Base-by-base conservation (phyloP, 345 rosid species). In the Bruguiera parviflora region DNA sequence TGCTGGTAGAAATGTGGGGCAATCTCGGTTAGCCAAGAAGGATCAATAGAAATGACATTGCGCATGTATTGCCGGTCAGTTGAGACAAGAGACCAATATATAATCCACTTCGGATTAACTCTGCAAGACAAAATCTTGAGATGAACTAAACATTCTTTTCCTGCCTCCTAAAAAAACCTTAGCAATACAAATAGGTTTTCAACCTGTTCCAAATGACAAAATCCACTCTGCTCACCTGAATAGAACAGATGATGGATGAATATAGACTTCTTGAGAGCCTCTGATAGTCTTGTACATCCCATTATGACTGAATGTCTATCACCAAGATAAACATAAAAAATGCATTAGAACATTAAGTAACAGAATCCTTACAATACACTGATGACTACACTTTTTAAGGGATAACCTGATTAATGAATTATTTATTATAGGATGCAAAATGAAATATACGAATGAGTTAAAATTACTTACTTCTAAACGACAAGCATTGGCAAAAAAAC, bases 401-500 rank as follows among this genome's bases (percentile, higher is more conserved):
- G 20, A 11, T 29, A 43, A 58, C 4, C 75, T 6, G 2, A 52
- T 31, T 62, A 32, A 11, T 13, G 49, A 43, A 22, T 29, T 22
- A 9, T 53, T 4, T 58, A 53, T 25, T 59, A 67, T 6, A 47
- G 47, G 22, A 27, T 32, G 39, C 19, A 53, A 19, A 22, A 15
- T 66, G 37, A 64, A 59, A 56, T 32, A 21, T 16, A 46, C 59
- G 51, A 64, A 20, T 16, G 46, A 71, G 65, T 13, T 43, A 43
- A 43, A 3, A 58, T 53, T 63, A 76, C 84, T 85, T 76, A 88
- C 98, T 78, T 89, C 94, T 77, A 88, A 75, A 49, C 75, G 85
- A 74, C 96, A 89, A 53, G 97, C 97, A 79, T 93, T 86, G n/a
- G 96, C 96, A 13, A 91, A 93, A 84, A 86, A 93, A 2, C 98